A percentile compares a stretch with the other conserved stretches of the same genome.
phyloP scores from a whole-genome alignment of 148 eudicot species.

The Cornus kousa region DNA sequence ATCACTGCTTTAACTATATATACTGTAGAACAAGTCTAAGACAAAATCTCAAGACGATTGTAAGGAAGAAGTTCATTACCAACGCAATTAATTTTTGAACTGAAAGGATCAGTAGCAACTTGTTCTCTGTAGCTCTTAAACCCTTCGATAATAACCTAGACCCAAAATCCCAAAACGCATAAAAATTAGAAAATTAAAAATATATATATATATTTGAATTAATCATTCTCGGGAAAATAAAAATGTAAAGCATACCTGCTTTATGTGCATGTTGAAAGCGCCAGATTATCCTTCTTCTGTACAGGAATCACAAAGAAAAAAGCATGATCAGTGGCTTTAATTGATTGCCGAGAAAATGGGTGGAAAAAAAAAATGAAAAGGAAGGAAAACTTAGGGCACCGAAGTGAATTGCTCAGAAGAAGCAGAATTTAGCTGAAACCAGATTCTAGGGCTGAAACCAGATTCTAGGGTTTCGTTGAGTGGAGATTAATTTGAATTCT shows the following conservation, averaged over 20 bases:
- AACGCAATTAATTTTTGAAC: slow-evolving; percentile 93
- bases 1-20: neutral
- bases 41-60: neutral
- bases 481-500: neutral
- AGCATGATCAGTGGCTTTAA: neutral
- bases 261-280: slow-evolving; percentile 55
- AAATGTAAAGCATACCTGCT: slow-evolving; percentile 37
- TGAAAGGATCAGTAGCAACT: slow-evolving; percentile 82
- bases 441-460: neutral
- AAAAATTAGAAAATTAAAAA: neutral
- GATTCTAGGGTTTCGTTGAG: neutral
- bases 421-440: neutral
- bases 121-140: slow-evolving; percentile 97
- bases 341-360: neutral
- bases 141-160: slow-evolving; percentile 89
- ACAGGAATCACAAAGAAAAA: slow-evolving; percentile 1
- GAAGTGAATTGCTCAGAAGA: neutral
- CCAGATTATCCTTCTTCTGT: slow-evolving; percentile 22
- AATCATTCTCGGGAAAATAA: neutral
- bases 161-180: slow-evolving; percentile 9
- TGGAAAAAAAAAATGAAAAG: neutral
- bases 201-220: neutral
- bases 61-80: slow-evolving; percentile 41
- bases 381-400: neutral
- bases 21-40: neutral